Conservation (phyloP, 2,329 filamentous ascomycete species). For the Penicillium sp. region DNA sequence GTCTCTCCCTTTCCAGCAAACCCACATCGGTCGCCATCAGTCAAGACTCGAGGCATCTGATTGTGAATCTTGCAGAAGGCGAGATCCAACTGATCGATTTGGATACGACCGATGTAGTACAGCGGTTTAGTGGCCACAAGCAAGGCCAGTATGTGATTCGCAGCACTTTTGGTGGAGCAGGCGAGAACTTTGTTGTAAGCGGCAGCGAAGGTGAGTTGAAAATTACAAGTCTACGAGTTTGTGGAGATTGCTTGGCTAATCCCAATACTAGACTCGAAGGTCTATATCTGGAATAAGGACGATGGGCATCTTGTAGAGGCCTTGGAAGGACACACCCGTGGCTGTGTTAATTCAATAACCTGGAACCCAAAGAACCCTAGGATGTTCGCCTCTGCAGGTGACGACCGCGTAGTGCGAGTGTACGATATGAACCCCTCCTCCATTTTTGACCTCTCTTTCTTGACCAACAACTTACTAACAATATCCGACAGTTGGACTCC, state of each 20-base stretch:
- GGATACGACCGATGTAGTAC: constrained; percentile 70
- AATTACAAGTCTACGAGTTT: neutral
- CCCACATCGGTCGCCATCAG: constrained; percentile 82
- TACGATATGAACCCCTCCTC: constrained; percentile 52
- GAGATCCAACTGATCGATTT: constrained; percentile 81
- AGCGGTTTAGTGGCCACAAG: constrained; percentile 74
- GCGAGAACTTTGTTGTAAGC: constrained; percentile 87
- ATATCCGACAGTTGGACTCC: constrained; percentile 37
- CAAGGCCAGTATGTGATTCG: constrained; percentile 81
- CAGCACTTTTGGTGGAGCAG: constrained; percentile 82
- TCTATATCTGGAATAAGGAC: constrained; percentile 91
- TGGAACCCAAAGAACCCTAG: constrained; percentile 85
- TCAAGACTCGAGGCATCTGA: constrained; percentile 75
- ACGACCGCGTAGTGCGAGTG: constrained; percentile 85
- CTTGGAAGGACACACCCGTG: constrained; percentile 72
- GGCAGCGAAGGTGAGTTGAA: constrained; percentile 77
- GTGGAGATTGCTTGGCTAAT: constrained; percentile 15
- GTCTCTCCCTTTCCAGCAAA: constrained; percentile 69
- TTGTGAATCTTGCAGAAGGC: constrained; percentile 80
- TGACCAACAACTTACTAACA: constrained; percentile 6
- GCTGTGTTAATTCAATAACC: constrained; percentile 81
- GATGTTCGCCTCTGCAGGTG: constrained; percentile 89
- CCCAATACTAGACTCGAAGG: constrained; percentile 59
- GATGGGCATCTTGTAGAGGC: constrained; percentile 76
- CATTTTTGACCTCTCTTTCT: neutral